Evolutionary conservation across 2,329 filamentous ascomycete genomes (phyloP).

Genomic region (Falciphora oryzae): DNA sequence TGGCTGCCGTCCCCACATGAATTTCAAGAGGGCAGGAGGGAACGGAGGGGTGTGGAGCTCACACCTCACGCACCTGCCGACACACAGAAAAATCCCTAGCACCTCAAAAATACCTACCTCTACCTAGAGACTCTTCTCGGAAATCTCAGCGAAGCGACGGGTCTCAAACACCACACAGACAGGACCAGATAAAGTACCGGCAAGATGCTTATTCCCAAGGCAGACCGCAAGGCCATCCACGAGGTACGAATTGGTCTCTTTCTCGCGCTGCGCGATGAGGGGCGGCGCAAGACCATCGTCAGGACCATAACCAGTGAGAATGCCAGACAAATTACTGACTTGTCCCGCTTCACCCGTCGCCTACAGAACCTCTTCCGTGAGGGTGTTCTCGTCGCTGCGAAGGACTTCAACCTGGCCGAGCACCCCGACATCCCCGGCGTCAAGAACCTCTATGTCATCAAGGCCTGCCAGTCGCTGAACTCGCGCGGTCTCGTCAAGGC

Average conservation of each 20-base stretch:
- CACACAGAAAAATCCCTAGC: too few relatives aligned
- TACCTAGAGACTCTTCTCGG: too few relatives aligned
- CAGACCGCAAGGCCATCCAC: constrained; percentile 99
- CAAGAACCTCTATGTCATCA: constrained; percentile 99
- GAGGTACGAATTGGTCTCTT: constrained; percentile 37
- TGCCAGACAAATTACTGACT: constrained; percentile 12
- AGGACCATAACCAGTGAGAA: too few relatives aligned
- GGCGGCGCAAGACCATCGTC: background rate
- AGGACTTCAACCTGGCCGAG: constrained; percentile 92
- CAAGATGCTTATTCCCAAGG: constrained; percentile 98
- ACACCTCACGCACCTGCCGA: too few relatives aligned
- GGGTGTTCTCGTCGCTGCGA: constrained; percentile 93
- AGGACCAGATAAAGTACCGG: too few relatives aligned
- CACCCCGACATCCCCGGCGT: constrained; percentile 93
- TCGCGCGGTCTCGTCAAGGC: constrained; percentile 98
- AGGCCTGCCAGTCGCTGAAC: constrained; percentile 96
- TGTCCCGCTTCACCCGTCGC: background rate
- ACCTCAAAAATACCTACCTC: too few relatives aligned
- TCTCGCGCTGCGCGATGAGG: too few relatives aligned
- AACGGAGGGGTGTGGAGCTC: too few relatives aligned
- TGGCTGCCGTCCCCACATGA: too few relatives aligned
- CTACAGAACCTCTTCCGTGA: constrained; percentile 73
- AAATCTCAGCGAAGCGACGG: too few relatives aligned
- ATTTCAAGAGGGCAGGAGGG: too few relatives aligned
- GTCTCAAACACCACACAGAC: too few relatives aligned